A percentile compares a stretch with the other conserved stretches of the same genome.
Evolutionary conservation across 1,139 yeast species (phyloP).

Genomic region (Sugiyamaella pinicola): DNA sequence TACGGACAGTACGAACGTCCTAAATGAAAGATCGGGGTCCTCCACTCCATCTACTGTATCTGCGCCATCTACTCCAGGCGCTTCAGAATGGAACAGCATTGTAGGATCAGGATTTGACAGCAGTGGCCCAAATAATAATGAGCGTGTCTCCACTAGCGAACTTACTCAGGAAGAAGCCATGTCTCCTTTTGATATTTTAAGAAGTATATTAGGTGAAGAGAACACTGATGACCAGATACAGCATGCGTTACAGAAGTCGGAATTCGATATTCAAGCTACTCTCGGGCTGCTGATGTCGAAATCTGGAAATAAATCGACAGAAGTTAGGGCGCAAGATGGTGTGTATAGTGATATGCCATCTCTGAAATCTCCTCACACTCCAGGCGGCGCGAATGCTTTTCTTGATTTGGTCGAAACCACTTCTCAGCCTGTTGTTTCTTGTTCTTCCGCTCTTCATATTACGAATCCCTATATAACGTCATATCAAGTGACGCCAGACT

Average conservation of each 20-base stretch:
- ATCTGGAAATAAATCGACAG: constrained; percentile 1
- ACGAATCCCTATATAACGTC: constrained; percentile 1
- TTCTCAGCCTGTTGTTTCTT: constrained; percentile 16
- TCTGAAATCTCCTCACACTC: background rate
- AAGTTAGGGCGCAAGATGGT: constrained; percentile 4
- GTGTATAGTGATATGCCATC: background rate
- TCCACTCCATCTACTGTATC: constrained; percentile 1
- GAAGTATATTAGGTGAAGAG: constrained; percentile 38
- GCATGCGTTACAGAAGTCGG: constrained; percentile 38
- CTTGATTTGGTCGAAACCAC: background rate
- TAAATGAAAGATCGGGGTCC: constrained; percentile 16
- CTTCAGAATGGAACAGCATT: background rate
- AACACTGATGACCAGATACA: constrained; percentile 39
- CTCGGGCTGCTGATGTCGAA: constrained; percentile 32
- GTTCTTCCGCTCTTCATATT: constrained; percentile 7
- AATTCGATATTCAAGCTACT: constrained; percentile 39
- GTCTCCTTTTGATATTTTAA: constrained; percentile 41
- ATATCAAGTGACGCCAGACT: background rate
- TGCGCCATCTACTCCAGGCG: constrained; percentile 2
- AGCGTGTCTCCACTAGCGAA: background rate
- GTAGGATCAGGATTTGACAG: background rate
- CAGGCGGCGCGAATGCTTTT: background rate
- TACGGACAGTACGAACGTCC: constrained; percentile 3
- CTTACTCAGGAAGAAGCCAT: constrained; percentile 24
- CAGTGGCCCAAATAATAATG: background rate